phyloP scores from a whole-genome alignment of 306 rosid genomes.

The Cicer arietinum region DNA sequence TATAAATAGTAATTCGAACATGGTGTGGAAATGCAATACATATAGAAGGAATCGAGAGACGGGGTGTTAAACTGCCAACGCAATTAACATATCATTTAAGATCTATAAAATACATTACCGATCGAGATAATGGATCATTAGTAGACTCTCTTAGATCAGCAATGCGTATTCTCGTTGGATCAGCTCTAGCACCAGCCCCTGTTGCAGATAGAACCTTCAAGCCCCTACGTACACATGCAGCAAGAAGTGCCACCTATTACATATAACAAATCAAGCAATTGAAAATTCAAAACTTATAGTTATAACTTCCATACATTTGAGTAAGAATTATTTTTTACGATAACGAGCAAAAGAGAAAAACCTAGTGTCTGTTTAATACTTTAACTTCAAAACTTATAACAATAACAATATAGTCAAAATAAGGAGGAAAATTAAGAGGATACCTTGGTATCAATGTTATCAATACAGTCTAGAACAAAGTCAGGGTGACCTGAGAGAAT shows the following conservation, averaged over 20 bases:
- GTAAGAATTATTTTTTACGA: slow-evolving; percentile 33
- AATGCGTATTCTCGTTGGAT: slow-evolving; percentile 90
- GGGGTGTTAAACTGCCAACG: neutral
- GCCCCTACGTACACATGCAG: slow-evolving; percentile 93
- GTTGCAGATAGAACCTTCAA: slow-evolving; percentile 91
- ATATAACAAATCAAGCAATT: slow-evolving; percentile 49
- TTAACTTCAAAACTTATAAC: too few species aligned
- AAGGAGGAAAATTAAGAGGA: slow-evolving; percentile 28
- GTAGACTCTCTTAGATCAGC: slow-evolving; percentile 93
- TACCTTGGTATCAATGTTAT: slow-evolving; percentile 97
- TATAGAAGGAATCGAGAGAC: slow-evolving; percentile 17
- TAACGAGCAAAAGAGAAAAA: neutral
- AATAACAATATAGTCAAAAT: slow-evolving; percentile 19
- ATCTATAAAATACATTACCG: slow-evolving; percentile 59
- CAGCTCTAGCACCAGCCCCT: slow-evolving; percentile 98
- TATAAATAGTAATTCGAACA: slow-evolving; percentile 10
- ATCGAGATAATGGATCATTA: slow-evolving; percentile 87
- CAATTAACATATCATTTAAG: slow-evolving; percentile 11
- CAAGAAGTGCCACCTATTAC: slow-evolving; percentile 96
- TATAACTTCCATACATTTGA: slow-evolving; percentile 32
- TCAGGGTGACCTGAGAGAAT: slow-evolving; percentile 91
- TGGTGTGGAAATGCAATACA: slow-evolving; percentile 32
- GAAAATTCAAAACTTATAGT: slow-evolving; percentile 44
- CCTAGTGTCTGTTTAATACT: neutral
- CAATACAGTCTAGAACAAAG: slow-evolving; percentile 92